These are phyloP conservation scores for Thymus quinquecostatus DNA, from an alignment of 257 asterid genomes.

Conservation along the genomic window DNA sequence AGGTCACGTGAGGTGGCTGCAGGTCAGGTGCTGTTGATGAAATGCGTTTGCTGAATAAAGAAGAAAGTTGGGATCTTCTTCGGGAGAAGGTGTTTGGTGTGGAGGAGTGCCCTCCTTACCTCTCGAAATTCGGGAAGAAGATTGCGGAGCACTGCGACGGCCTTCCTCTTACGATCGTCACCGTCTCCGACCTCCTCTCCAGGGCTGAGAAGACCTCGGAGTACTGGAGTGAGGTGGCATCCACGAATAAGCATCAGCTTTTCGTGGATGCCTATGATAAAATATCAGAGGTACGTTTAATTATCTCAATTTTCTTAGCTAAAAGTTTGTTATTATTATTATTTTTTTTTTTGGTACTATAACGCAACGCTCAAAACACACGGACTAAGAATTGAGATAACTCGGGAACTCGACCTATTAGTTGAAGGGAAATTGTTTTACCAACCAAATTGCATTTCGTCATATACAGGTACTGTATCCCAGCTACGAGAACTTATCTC, in stretches of 20 bases:
- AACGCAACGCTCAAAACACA: too few species aligned
- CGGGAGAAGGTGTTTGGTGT: background rate
- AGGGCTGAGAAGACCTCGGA: background rate
- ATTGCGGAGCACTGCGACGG: constrained; percentile 27
- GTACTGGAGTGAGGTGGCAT: constrained; percentile 25
- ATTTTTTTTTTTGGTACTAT: too few species aligned
- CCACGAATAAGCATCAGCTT: background rate
- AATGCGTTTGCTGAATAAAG: background rate
- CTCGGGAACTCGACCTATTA: too few species aligned
- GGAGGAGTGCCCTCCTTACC: constrained; percentile 3
- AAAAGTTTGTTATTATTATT: too few species aligned
- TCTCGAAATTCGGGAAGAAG: constrained; percentile 7
- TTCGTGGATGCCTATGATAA: constrained; percentile 2
- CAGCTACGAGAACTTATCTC: constrained; percentile 26
- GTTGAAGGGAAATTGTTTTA: too few species aligned
- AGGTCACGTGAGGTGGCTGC: constrained; percentile 13
- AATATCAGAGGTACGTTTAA: background rate
- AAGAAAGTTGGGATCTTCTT: constrained; percentile 23
- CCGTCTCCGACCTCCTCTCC: constrained; percentile 27
- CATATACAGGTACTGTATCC: background rate
- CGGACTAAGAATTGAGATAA: too few species aligned
- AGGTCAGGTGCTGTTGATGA: background rate
- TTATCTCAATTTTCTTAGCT: too few species aligned
- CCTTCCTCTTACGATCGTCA: constrained; percentile 29
- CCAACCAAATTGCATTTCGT: too few species aligned